These are phyloP conservation scores for Melanogaster broomeanus DNA, from an alignment of 768 basidiomycete genomes.

Conservation along the genomic window DNA sequence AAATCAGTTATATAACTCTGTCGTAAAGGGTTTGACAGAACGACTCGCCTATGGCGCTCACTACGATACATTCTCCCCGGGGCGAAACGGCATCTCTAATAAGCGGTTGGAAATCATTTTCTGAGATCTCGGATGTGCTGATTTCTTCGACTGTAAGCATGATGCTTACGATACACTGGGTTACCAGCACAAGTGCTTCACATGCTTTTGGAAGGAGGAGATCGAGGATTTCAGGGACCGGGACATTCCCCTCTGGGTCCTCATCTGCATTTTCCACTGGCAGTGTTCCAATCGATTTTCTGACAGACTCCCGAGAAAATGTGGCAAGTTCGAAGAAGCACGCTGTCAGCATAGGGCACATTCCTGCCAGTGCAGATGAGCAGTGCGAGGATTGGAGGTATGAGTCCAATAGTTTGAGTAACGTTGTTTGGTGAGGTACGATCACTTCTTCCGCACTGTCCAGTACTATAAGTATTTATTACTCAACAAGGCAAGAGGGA, in stretches of 20 bases:
- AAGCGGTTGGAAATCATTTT: slow-evolving; percentile 33
- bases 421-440: slow-evolving; percentile 82
- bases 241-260: neutral
- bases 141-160: slow-evolving; percentile 46
- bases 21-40: neutral
- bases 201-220: slow-evolving; percentile 75
- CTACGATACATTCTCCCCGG: slow-evolving; percentile 48
- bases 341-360: slow-evolving; percentile 60
- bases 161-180: slow-evolving; percentile 72
- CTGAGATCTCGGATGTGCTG: slow-evolving; percentile 16
- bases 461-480: slow-evolving; percentile 15
- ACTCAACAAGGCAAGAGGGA: neutral
- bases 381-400: slow-evolving; percentile 63
- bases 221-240: slow-evolving; percentile 52
- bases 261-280: slow-evolving; percentile 9
- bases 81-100: slow-evolving; percentile 46
- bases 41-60: slow-evolving; percentile 58
- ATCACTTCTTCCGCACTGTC: slow-evolving; percentile 68
- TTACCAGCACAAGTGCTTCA: slow-evolving; percentile 77
- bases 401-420: slow-evolving; percentile 86
- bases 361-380: slow-evolving; percentile 38
- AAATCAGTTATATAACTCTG: slow-evolving; percentile 1
- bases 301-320: slow-evolving; percentile 58
- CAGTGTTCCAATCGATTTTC: slow-evolving; percentile 41
- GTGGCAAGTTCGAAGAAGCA: slow-evolving; percentile 60